Conservation (phyloP, 2,329 filamentous ascomycete species). For the Paecilomyces dactylethromorphus region DNA sequence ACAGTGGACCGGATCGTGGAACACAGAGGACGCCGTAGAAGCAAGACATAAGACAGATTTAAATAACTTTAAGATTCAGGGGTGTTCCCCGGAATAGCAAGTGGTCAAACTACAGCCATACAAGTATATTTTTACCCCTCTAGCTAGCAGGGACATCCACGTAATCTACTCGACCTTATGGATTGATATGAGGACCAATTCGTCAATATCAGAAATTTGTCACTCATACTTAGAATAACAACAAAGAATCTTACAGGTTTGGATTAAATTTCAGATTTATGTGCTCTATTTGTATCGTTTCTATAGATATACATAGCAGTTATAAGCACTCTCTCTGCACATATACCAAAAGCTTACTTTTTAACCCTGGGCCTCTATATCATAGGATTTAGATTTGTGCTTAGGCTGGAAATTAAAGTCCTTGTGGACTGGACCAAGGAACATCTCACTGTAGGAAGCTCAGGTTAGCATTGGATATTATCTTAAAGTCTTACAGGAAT, state of each 20-base stretch:
- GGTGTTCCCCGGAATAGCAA: no score
- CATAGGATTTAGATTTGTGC: constrained; percentile 91
- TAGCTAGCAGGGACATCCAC: no score
- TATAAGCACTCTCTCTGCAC: neutral
- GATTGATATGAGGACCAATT: neutral
- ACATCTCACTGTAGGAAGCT: constrained; percentile 71
- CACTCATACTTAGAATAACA: neutral
- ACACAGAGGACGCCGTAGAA: no score
- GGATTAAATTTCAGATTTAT: neutral
- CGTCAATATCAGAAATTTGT: neutral
- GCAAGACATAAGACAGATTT: no score
- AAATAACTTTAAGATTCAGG: no score
- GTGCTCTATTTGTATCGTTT: neutral
- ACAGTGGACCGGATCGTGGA: no score
- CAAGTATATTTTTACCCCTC: no score
- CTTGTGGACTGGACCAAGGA: constrained; percentile 80
- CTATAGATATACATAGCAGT: neutral
- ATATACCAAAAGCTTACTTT: neutral
- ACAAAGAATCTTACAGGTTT: neutral
- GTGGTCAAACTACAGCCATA: no score
- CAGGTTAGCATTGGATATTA: constrained; percentile 3
- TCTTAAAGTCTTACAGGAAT: neutral
- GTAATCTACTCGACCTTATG: neutral
- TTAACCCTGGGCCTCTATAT: constrained; percentile 68
- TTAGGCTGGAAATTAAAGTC: constrained; percentile 95